phyloP scores from a whole-genome alignment of 169 alveolate genomes.

The Plasmodium sp. region DNA sequence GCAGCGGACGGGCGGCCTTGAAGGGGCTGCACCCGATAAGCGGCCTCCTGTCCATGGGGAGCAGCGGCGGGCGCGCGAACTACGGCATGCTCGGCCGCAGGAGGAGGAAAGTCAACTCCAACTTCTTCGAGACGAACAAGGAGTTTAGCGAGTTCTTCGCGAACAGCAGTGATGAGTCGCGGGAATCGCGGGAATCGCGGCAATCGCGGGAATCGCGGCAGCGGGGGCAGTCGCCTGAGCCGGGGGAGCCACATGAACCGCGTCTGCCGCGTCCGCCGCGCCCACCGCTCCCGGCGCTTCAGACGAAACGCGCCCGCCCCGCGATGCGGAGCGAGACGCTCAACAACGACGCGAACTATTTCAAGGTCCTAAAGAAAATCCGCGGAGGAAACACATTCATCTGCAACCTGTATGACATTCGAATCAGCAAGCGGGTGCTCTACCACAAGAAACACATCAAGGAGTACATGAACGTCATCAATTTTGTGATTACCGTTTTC shows the following conservation, averaged over 20 bases:
- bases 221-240: too few species aligned
- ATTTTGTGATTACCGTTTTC: conserved; percentile 18
- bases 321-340: neutral
- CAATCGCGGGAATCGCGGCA: too few species aligned
- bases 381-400: conserved; percentile 45
- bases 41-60: neutral
- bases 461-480: conserved; percentile 38
- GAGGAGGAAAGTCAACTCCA: conserved; percentile 2
- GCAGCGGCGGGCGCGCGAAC: neutral
- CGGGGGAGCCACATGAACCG: too few species aligned
- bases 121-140: neutral
- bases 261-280: too few species aligned
- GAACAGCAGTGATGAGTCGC: neutral
- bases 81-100: neutral
- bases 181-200: too few species aligned
- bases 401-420: conserved; percentile 39
- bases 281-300: neutral
- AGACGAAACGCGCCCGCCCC: neutral
- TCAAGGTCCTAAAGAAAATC: conserved; percentile 32
- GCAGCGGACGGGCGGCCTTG: neutral
- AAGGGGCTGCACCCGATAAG: neutral
- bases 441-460: conserved; percentile 14
- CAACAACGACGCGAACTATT: conserved; percentile 24
- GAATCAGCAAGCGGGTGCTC: neutral
- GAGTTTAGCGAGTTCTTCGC: conserved; percentile 19